phyloP scores from a whole-genome alignment of 1,139 yeast genomes.

The Pichia sp. region DNA sequence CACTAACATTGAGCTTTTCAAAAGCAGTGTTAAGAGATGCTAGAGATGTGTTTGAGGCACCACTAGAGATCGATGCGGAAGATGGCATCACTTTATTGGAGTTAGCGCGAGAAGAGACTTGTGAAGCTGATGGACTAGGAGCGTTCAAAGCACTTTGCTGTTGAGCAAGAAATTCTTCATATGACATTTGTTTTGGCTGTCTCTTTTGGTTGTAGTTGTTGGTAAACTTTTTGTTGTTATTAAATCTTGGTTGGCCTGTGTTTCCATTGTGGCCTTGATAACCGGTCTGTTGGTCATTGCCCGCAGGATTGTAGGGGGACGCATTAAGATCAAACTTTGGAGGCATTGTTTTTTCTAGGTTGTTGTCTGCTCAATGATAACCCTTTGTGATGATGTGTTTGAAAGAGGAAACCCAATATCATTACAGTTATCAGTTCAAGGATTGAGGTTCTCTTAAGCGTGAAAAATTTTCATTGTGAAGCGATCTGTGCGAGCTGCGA shows the following conservation, averaged over 20 bases:
- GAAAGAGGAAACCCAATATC: too few species aligned
- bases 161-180: conserved; percentile 23
- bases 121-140: conserved; percentile 13
- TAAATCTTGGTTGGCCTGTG: conserved; percentile 3
- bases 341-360: conserved; percentile 18
- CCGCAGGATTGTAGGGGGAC: conserved; percentile 17
- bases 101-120: conserved; percentile 23
- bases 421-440: too few species aligned
- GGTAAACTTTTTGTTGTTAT: neutral
- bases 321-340: conserved; percentile 25
- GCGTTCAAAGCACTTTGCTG: conserved; percentile 12
- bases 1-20: conserved; percentile 58
- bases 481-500: too few species aligned
- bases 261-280: conserved; percentile 18
- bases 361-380: too few species aligned
- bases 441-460: neutral
- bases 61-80: conserved; percentile 22
- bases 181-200: conserved; percentile 18
- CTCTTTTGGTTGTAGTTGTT: conserved; percentile 6
- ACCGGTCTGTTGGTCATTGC: conserved; percentile 8
- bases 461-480: neutral
- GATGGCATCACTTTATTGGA: conserved; percentile 19
- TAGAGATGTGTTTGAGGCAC: conserved; percentile 41
- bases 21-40: conserved; percentile 72
- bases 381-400: too few species aligned